Evolutionary conservation across 1,139 yeast genomes (phyloP).

Genomic region (Scheffersomyces illinoinensis): DNA sequence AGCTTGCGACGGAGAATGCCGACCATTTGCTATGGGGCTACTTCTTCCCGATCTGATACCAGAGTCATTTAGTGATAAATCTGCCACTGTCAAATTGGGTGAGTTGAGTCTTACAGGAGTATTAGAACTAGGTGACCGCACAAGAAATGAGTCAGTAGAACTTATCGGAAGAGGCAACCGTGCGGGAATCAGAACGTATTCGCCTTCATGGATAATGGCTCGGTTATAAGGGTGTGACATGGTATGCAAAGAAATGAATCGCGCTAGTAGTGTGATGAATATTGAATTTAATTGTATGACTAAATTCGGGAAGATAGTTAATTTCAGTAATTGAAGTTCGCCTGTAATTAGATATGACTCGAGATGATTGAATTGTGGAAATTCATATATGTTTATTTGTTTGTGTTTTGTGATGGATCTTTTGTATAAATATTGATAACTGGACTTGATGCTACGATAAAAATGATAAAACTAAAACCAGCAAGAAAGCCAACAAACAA

Average conservation of each 20-base stretch:
- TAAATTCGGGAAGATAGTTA: neutral
- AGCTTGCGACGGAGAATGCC: neutral
- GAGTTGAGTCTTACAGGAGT: slow-evolving; percentile 24
- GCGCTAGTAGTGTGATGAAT: neutral
- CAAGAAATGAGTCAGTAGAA: slow-evolving; percentile 16
- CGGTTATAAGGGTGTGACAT: slow-evolving; percentile 7
- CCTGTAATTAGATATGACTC: neutral
- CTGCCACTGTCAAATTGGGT: slow-evolving; percentile 14
- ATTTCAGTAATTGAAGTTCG: neutral
- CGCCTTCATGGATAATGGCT: slow-evolving; percentile 35
- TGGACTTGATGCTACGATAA: no score
- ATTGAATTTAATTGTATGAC: neutral
- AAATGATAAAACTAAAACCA: neutral
- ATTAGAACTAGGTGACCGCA: slow-evolving; percentile 12
- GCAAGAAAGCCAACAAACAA: neutral
- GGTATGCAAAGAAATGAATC: neutral
- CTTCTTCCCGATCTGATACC: neutral
- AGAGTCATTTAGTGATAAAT: neutral
- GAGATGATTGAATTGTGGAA: neutral
- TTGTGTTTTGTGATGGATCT: neutral
- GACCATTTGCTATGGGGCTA: neutral
- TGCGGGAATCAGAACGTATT: slow-evolving; percentile 25
- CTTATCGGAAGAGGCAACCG: slow-evolving; percentile 31
- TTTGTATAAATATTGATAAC: neutral
- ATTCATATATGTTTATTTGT: neutral